Evolutionary conservation across 768 basidiomycete genomes (phyloP).

Genomic region (Kwoniella newhampshirensis): DNA sequence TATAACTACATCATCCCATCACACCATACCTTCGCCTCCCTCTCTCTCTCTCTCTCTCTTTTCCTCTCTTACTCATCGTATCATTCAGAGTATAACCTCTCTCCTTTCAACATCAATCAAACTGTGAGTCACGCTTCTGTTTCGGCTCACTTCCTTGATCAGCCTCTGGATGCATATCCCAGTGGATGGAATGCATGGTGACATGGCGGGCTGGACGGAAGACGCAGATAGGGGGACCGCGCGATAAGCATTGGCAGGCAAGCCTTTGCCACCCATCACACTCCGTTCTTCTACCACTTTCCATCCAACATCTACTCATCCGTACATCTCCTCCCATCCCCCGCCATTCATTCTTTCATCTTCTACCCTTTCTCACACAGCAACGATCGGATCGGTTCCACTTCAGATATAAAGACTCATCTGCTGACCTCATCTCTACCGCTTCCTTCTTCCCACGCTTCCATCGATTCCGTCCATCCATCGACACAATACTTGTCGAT

Average conservation of each 20-base stretch:
- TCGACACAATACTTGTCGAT: not conserved
- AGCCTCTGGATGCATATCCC: not conserved
- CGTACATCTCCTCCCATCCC: constrained; percentile 6
- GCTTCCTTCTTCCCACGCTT: constrained; percentile 1
- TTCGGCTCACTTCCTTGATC: too few species aligned
- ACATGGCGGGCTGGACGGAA: not conserved
- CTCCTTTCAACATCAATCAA: too few species aligned
- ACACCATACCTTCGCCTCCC: not conserved
- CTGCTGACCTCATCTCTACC: constrained; percentile 1
- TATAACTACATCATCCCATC: constrained; percentile 4
- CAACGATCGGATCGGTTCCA: constrained; percentile 1
- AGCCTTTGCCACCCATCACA: constrained; percentile 9
- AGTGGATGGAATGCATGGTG: not conserved
- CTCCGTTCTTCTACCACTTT: not conserved
- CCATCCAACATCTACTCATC: not conserved
- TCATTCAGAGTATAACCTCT: too few species aligned
- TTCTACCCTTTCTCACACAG: not conserved
- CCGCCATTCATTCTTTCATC: not conserved
- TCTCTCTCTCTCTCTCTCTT: constrained; percentile 6
- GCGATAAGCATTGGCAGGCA: too few species aligned
- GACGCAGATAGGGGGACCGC: not conserved
- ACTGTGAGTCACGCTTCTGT: too few species aligned
- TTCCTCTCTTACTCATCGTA: not conserved
- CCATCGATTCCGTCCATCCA: not conserved
- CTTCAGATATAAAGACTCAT: not conserved